These are phyloP conservation scores for Proliferodiscus dingleyae DNA, from an alignment of 2,329 filamentous ascomycete species.

Conservation along the genomic window DNA sequence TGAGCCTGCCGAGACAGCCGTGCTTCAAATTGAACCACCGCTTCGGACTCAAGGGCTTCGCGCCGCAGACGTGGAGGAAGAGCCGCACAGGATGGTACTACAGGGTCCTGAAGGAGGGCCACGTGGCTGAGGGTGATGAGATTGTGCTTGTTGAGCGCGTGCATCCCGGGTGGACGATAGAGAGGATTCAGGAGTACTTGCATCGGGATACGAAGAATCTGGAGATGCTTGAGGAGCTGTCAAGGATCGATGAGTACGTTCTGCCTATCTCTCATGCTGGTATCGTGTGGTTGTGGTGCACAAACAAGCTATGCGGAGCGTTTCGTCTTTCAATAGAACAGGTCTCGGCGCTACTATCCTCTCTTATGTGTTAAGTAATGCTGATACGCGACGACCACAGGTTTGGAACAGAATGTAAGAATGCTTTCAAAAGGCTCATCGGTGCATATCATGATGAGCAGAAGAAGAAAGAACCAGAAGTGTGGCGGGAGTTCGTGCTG, in stretches of 20 bases:
- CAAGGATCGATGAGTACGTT: constrained; percentile 22
- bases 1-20: constrained; percentile 57
- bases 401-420: constrained; percentile 40
- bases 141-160: constrained; percentile 51
- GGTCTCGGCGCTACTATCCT: no score
- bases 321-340: no score
- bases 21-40: constrained; percentile 68
- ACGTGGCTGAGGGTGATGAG: constrained; percentile 50
- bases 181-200: constrained; percentile 57
- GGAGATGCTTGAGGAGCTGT: constrained; percentile 48
- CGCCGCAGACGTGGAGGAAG: constrained; percentile 49
- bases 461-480: constrained; percentile 26
- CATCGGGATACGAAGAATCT: constrained; percentile 47
- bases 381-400: no score
- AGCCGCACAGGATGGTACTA: constrained; percentile 64
- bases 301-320: no score
- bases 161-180: constrained; percentile 58
- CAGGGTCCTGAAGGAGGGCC: constrained; percentile 52
- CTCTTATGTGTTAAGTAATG: no score
- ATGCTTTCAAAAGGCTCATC: constrained; percentile 49
- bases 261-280: no score
- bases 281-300: no score
- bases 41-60: constrained; percentile 59
- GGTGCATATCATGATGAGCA: constrained; percentile 36
- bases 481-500: constrained; percentile 36